Evolutionary conservation across 495 filamentous ascomycete genomes (phyloP).

Genomic region (Ascodesmis nigricans): DNA sequence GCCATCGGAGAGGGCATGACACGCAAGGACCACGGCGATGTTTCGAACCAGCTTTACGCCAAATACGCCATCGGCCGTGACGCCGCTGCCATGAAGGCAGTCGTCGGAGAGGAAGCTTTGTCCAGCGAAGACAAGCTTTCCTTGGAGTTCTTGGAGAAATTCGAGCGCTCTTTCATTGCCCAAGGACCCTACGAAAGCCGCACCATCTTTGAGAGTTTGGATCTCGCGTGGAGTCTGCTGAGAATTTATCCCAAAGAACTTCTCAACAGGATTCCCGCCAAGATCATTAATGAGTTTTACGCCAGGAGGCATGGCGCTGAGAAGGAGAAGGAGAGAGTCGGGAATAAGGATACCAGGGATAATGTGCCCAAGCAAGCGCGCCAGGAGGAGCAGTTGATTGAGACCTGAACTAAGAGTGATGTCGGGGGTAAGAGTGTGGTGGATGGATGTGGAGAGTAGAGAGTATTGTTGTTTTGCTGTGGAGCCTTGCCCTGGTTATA

Average conservation of each 20-base stretch:
- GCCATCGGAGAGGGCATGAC: constrained; percentile 95
- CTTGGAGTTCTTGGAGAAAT: constrained; percentile 94
- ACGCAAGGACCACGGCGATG: constrained; percentile 87
- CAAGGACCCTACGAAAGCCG: constrained; percentile 83
- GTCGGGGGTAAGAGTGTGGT: no score
- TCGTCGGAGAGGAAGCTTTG: constrained; percentile 93
- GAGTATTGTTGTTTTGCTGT: no score
- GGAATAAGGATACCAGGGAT: constrained; percentile 50
- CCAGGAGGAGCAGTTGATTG: constrained; percentile 43
- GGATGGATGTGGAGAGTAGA: no score
- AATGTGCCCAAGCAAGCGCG: constrained; percentile 33
- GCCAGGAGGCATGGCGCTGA: constrained; percentile 43
- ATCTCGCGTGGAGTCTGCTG: constrained; percentile 87
- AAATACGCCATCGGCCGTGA: constrained; percentile 99
- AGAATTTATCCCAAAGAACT: constrained; percentile 93
- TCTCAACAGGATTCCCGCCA: constrained; percentile 79
- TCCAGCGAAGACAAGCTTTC: constrained; percentile 92
- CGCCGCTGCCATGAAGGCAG: constrained; percentile 96
- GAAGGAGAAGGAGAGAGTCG: constrained; percentile 32
- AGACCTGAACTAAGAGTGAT: constrained; percentile 31
- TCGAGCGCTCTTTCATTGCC: constrained; percentile 78
- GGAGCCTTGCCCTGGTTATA: no score
- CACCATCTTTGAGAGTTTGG: constrained; percentile 73
- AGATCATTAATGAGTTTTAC: constrained; percentile 84
- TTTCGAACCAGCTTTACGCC: constrained; percentile 97